These are phyloP conservation scores for Salix purpurea DNA, from an alignment of 345 rosid species.

Conservation along the genomic window DNA sequence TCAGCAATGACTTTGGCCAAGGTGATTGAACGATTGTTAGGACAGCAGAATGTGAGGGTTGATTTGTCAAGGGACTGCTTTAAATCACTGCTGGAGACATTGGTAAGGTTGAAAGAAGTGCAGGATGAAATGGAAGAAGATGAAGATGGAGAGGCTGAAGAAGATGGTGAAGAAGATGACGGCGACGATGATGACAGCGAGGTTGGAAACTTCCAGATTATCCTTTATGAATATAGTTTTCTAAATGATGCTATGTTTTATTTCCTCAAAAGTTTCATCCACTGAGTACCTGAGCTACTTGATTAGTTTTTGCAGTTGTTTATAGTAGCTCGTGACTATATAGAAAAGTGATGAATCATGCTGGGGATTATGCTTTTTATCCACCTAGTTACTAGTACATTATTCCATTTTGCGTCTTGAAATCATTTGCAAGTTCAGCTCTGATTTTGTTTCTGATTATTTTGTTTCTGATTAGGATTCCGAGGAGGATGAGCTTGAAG, in stretches of 20 bases:
- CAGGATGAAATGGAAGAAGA: slow-evolving; percentile 52
- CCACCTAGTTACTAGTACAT: neutral
- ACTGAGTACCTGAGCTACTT: neutral
- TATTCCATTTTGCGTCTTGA: neutral
- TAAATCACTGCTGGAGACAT: slow-evolving; percentile 56
- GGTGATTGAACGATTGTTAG: slow-evolving; percentile 56
- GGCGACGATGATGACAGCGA: slow-evolving; percentile 49
- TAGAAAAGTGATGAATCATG: neutral
- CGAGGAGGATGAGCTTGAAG: slow-evolving; percentile 66
- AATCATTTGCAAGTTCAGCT: neutral
- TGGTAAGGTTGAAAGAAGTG: slow-evolving; percentile 45
- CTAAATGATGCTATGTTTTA: neutral
- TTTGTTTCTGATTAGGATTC: slow-evolving; percentile 53
- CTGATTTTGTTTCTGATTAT: slow-evolving; percentile 22
- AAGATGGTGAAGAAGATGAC: slow-evolving; percentile 31
- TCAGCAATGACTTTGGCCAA: slow-evolving; percentile 62
- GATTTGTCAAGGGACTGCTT: slow-evolving; percentile 48
- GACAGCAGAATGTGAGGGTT: slow-evolving; percentile 32
- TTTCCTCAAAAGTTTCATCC: neutral
- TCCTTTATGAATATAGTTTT: neutral
- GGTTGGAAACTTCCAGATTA: slow-evolving; percentile 28
- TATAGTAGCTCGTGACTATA: neutral
- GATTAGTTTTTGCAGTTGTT: neutral
- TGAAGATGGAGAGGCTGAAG: slow-evolving; percentile 48
- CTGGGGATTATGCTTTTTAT: neutral